These are phyloP conservation scores for Coprinopsis cinerea DNA, from an alignment of 768 basidiomycete species.

Conservation along the genomic window DNA sequence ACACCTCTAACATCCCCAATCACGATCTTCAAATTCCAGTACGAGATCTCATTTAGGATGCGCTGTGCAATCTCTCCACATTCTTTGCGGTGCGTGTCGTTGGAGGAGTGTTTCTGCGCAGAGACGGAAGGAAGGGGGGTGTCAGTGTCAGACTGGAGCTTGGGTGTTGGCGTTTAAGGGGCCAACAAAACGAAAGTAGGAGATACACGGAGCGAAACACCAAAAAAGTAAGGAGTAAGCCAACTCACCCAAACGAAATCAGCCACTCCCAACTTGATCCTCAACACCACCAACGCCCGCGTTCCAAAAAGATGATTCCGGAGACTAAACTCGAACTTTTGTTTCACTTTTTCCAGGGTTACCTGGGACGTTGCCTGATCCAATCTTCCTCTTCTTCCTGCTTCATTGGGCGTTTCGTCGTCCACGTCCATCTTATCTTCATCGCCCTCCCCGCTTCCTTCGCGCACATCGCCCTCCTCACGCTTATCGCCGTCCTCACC, in stretches of 20 bases:
- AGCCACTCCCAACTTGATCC: constrained; percentile 50
- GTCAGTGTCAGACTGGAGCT: not conserved
- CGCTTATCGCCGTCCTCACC: no score
- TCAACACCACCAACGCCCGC: constrained; percentile 43
- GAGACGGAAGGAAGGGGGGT: no score
- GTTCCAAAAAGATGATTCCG: constrained; percentile 57
- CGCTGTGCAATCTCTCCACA: constrained; percentile 49
- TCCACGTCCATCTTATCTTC: no score
- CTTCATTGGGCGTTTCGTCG: no score
- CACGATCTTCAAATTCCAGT: constrained; percentile 46
- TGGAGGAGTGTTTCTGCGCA: constrained; percentile 48
- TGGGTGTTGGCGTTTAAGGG: no score
- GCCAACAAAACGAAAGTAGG: not conserved
- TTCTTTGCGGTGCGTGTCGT: constrained; percentile 32
- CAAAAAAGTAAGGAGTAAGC: not conserved
- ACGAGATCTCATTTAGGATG: constrained; percentile 47
- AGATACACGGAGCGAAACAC: not conserved
- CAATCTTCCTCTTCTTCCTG: no score
- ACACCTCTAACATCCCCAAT: constrained; percentile 52
- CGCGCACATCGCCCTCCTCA: no score
- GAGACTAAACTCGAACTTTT: no score
- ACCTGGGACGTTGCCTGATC: no score
- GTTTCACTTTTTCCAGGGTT: no score
- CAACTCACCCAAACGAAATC: constrained; percentile 44
- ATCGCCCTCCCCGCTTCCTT: no score